phyloP scores from a whole-genome alignment of 345 rosid genomes.

The Geranium rotundifolium region DNA sequence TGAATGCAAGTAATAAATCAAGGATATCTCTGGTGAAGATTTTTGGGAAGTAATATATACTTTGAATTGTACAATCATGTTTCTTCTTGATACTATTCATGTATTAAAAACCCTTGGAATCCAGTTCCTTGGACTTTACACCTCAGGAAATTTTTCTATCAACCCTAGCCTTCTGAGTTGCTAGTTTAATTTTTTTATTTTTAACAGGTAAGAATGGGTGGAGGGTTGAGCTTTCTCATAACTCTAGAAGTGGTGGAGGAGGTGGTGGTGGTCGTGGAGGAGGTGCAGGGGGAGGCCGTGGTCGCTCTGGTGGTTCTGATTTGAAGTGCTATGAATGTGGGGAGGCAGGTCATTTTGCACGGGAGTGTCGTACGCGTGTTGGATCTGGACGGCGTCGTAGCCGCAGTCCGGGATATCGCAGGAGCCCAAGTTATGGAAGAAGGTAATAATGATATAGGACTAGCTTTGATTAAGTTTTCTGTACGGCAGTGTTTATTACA shows the following conservation, averaged over 20 bases:
- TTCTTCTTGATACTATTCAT: not conserved
- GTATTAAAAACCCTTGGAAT: not conserved
- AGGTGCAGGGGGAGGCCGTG: constrained; percentile 48
- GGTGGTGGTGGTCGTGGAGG: constrained; percentile 31
- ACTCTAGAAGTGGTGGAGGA: constrained; percentile 59
- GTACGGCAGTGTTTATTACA: too few species aligned
- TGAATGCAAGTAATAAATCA: not conserved
- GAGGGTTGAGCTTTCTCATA: constrained; percentile 87
- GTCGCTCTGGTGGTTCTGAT: constrained; percentile 78
- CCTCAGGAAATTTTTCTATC: not conserved
- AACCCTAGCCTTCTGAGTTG: not conserved
- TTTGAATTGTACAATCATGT: too few species aligned
- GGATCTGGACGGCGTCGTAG: constrained; percentile 69
- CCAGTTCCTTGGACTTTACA: not conserved
- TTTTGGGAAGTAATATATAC: too few species aligned
- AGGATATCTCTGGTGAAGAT: not conserved
- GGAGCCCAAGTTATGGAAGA: constrained; percentile 82
- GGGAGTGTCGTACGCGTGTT: constrained; percentile 71
- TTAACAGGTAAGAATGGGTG: constrained; percentile 69
- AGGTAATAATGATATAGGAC: constrained; percentile 22
- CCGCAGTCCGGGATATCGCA: constrained; percentile 73
- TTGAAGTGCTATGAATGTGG: constrained; percentile 88
- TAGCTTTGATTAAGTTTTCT: too few species aligned
- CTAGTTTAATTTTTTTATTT: constrained; percentile 1
- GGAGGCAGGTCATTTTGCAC: constrained; percentile 88